phyloP scores from a whole-genome alignment of 257 asterid genomes.

The Haberlea rhodopensis region DNA sequence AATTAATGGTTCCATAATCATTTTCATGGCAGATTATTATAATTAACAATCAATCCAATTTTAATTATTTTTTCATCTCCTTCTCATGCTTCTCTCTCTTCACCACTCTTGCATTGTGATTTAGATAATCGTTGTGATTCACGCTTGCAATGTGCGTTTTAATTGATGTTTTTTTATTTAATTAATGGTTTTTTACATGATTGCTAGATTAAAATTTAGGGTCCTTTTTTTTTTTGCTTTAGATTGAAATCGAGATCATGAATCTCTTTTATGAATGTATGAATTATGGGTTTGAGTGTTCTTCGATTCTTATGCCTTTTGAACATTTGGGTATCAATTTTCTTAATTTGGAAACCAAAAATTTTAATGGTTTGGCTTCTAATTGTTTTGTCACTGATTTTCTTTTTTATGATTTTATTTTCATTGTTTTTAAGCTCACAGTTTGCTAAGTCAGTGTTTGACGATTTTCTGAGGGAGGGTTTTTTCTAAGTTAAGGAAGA shows the following conservation, averaged over 20 bases:
- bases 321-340: slow-evolving; percentile 3
- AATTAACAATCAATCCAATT: slow-evolving; percentile 23
- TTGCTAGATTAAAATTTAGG: slow-evolving; percentile 24
- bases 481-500: slow-evolving; percentile 25
- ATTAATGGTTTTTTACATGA: slow-evolving; percentile 8
- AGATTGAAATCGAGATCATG: not conserved
- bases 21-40: slow-evolving; percentile 35
- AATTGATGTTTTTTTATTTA: slow-evolving; percentile 14
- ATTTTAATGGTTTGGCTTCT: slow-evolving; percentile 8
- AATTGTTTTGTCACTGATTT: too few species aligned
- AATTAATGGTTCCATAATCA: too few species aligned
- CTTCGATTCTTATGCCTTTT: slow-evolving; percentile 11
- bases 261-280: slow-evolving; percentile 7
- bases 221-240: slow-evolving; percentile 1
- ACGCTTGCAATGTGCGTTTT: slow-evolving; percentile 10
- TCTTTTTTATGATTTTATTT: not conserved
- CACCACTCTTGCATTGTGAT: slow-evolving; percentile 24
- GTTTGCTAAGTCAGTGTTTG: slow-evolving; percentile 12
- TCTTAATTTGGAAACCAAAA: not conserved
- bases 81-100: slow-evolving; percentile 37
- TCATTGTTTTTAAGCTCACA: slow-evolving; percentile 1
- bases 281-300: not conserved
- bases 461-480: slow-evolving; percentile 5
- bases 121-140: not conserved
- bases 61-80: slow-evolving; percentile 16